Conservation (phyloP, 371 early-diverging fungal genomes). For the Amoeboaphelidium protococcarum region DNA sequence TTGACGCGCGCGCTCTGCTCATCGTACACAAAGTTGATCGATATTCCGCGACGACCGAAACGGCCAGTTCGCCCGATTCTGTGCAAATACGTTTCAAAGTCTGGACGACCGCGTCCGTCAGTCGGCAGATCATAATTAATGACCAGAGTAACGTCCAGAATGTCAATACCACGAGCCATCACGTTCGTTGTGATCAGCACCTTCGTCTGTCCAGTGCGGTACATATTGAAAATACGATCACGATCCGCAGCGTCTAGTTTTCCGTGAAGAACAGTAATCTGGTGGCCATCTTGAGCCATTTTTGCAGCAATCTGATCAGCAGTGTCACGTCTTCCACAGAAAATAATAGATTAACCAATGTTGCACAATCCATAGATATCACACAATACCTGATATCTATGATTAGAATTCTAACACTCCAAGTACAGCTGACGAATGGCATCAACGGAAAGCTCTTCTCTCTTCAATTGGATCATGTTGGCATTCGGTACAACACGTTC, state of each 20-base stretch:
- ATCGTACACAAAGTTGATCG: slow-evolving; percentile 84
- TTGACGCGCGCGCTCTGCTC: slow-evolving; percentile 32
- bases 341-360: slow-evolving; percentile 92
- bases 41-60: slow-evolving; percentile 86
- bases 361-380: slow-evolving; percentile 69
- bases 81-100: slow-evolving; percentile 88
- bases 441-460: slow-evolving; percentile 74
- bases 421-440: slow-evolving; percentile 91
- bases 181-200: slow-evolving; percentile 92
- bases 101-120: slow-evolving; percentile 20
- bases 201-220: slow-evolving; percentile 67
- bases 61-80: slow-evolving; percentile 97
- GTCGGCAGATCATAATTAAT: slow-evolving; percentile 34
- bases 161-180: slow-evolving; percentile 91
- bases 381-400: slow-evolving; percentile 51
- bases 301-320: slow-evolving; percentile 48
- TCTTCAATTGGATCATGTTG: slow-evolving; percentile 53
- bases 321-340: slow-evolving; percentile 45
- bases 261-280: slow-evolving; percentile 67
- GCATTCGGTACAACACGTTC: slow-evolving; percentile 38
- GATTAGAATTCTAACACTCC: slow-evolving; percentile 42
- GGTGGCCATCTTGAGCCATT: slow-evolving; percentile 59
- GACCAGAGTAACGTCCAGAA: slow-evolving; percentile 73
- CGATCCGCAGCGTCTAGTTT: slow-evolving; percentile 47
- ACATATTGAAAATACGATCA: slow-evolving; percentile 76